Evolutionary conservation across 805 yeast genomes (phyloP).

Genomic region (Blastobotrys parvus): DNA sequence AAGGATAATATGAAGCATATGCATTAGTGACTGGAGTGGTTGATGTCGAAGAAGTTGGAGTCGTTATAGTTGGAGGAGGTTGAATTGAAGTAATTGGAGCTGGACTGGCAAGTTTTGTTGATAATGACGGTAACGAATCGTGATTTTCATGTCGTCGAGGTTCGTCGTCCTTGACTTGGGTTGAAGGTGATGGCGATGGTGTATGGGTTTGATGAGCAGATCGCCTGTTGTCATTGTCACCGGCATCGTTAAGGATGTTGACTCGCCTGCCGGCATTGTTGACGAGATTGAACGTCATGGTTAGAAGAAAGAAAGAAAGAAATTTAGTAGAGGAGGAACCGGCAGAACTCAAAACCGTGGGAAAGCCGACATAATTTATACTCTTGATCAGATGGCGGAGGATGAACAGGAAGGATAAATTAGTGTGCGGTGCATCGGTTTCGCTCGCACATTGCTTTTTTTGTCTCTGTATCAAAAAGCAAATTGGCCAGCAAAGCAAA

Average conservation of each 20-base stretch:
- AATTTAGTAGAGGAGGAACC: background rate
- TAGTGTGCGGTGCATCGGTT: too few relatives aligned
- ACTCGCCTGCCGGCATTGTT: conserved; percentile 16
- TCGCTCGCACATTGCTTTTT: too few relatives aligned
- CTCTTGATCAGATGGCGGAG: too few relatives aligned
- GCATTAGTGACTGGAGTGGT: background rate
- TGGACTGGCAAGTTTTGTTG: too few relatives aligned
- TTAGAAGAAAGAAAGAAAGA: background rate
- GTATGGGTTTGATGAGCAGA: background rate
- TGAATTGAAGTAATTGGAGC: conserved; percentile 1
- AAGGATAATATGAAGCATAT: background rate
- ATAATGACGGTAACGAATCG: too few relatives aligned
- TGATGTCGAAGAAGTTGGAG: background rate
- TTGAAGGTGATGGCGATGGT: background rate
- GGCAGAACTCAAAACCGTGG: background rate
- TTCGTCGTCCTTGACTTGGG: background rate
- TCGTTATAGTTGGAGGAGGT: background rate
- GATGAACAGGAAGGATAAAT: too few relatives aligned
- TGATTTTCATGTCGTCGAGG: too few relatives aligned
- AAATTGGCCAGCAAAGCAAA: too few relatives aligned
- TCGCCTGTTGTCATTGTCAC: background rate
- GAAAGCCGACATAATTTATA: background rate
- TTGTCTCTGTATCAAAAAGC: too few relatives aligned
- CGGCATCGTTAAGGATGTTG: conserved; percentile 15
- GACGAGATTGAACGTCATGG: conserved; percentile 15